These are phyloP conservation scores for Ceratocystis colombiana DNA, from an alignment of 2,329 filamentous ascomycete genomes.

Conservation along the genomic window DNA sequence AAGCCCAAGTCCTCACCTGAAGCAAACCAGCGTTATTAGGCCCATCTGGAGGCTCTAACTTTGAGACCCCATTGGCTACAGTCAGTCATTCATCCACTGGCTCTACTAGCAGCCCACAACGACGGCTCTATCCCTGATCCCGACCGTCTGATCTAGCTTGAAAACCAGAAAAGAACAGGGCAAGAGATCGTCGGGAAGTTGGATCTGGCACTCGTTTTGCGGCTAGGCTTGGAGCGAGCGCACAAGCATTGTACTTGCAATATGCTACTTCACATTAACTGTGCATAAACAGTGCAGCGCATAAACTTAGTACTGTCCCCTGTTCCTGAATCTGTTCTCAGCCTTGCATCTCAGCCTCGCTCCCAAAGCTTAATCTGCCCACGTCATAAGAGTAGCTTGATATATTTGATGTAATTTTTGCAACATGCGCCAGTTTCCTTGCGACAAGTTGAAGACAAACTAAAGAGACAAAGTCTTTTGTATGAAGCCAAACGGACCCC, in stretches of 20 bases:
- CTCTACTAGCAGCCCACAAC: not conserved
- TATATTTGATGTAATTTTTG: not conserved
- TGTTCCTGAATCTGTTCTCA: conserved; percentile 1
- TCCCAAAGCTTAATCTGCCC: conserved; percentile 14
- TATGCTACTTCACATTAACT: not conserved
- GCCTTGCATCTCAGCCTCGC: conserved; percentile 23
- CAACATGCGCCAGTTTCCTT: not conserved
- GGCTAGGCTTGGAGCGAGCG: not conserved
- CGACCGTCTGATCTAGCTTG: conserved; percentile 11
- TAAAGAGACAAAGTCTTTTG: not conserved
- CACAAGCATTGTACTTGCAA: not conserved
- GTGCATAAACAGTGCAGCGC: not conserved
- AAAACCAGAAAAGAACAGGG: not conserved
- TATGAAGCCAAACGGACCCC: too few species aligned
- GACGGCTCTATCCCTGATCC: not conserved
- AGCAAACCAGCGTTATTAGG: not conserved
- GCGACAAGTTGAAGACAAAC: not conserved
- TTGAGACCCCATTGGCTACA: not conserved
- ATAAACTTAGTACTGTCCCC: not conserved
- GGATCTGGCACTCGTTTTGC: not conserved
- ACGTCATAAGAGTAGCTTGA: conserved; percentile 16
- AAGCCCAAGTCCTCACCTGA: conserved; percentile 8
- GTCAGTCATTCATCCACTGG: not conserved
- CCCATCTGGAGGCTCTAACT: not conserved
- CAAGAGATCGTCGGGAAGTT: conserved; percentile 10